phyloP scores from a whole-genome alignment of 352 stramenopile species.

The Phytophthora cactorum region DNA sequence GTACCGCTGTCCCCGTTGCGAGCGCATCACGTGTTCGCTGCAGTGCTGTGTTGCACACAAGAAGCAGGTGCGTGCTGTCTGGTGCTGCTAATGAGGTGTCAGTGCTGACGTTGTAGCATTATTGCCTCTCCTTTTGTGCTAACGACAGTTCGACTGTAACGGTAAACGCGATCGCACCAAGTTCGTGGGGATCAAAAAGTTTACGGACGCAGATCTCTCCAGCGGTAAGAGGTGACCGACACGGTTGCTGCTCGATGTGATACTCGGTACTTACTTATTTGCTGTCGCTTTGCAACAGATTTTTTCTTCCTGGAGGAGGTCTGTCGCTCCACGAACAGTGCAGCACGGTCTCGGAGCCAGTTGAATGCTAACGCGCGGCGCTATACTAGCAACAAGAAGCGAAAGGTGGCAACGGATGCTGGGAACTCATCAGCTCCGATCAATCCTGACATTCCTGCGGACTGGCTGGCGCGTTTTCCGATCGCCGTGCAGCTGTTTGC shows the following conservation, averaged over 20 bases:
- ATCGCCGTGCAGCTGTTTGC: constrained; percentile 73
- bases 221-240: constrained; percentile 46
- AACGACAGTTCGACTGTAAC: constrained; percentile 69
- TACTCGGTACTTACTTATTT: neutral
- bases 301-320: constrained; percentile 84
- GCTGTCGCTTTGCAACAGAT: constrained; percentile 36
- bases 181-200: constrained; percentile 73
- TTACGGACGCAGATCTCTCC: constrained; percentile 78
- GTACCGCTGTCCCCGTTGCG: constrained; percentile 86
- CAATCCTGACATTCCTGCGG: constrained; percentile 66
- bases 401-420: constrained; percentile 23
- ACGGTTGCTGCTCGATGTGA: neutral
- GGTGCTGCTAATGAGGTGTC: neutral
- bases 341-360: constrained; percentile 46
- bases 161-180: constrained; percentile 87
- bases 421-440: constrained; percentile 20
- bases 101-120: constrained; percentile 3
- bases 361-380: constrained; percentile 43
- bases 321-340: constrained; percentile 60
- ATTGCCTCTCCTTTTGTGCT: neutral
- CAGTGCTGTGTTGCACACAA: constrained; percentile 83
- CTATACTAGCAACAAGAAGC: constrained; percentile 44
- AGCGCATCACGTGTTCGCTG: constrained; percentile 85
- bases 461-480: constrained; percentile 81
- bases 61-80: constrained; percentile 52